Conservation (phyloP, 805 yeast genomes). For the Myxozyma geophila region DNA sequence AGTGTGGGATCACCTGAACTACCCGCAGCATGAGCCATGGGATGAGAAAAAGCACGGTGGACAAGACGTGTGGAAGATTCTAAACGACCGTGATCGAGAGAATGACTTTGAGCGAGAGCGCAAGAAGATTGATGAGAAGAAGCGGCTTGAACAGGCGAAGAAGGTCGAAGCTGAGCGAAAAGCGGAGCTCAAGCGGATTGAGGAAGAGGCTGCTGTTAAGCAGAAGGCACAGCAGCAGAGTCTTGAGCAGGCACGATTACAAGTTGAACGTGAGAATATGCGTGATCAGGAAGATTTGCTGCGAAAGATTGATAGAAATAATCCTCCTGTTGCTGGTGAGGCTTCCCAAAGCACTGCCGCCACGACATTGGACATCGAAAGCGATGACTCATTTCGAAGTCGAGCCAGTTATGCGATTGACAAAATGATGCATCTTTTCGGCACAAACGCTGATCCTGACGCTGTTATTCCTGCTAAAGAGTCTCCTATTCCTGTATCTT, state of each 20-base stretch:
- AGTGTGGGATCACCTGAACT: slow-evolving; percentile 19
- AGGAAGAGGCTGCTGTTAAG: neutral
- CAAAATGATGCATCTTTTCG: neutral
- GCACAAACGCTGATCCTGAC: neutral
- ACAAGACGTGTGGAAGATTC: neutral
- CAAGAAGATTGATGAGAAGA: neutral
- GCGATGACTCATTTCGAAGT: neutral
- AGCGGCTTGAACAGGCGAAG: neutral
- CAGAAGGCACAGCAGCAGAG: neutral
- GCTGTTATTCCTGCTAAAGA: too few species aligned
- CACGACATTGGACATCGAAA: neutral
- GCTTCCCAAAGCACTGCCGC: neutral
- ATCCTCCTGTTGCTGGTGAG: neutral
- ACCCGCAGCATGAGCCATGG: slow-evolving; percentile 20
- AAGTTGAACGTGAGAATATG: neutral
- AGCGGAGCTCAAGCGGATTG: neutral
- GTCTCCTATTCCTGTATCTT: too few species aligned
- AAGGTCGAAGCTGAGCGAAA: neutral
- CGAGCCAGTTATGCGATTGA: neutral
- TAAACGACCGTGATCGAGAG: slow-evolving; percentile 6
- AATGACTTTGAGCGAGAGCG: neutral
- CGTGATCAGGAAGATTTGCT: neutral
- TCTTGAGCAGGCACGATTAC: neutral
- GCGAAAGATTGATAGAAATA: neutral
- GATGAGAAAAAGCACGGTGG: slow-evolving; percentile 26